phyloP scores from a whole-genome alignment of 495 filamentous ascomycete species.

The Daldinia grandis region DNA sequence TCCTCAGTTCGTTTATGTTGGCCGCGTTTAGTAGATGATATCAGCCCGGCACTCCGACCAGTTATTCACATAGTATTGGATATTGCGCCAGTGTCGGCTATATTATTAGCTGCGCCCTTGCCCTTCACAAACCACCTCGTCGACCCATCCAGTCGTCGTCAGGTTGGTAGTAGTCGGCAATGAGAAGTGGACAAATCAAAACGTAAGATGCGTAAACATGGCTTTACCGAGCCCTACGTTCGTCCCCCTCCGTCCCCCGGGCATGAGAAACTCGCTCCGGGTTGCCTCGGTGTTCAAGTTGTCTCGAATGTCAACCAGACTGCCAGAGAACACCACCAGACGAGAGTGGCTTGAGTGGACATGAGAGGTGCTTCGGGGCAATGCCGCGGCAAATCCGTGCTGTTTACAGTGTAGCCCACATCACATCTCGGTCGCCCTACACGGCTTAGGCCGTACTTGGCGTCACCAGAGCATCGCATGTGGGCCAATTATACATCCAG shows the following conservation, averaged over 20 bases:
- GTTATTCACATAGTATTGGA: slow-evolving; percentile 11
- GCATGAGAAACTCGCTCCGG: slow-evolving; percentile 22
- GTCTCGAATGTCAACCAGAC: slow-evolving; percentile 4
- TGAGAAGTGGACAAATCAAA: slow-evolving; percentile 35
- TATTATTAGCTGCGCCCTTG: slow-evolving; percentile 31
- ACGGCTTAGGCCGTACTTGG: slow-evolving; percentile 41
- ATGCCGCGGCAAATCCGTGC: slow-evolving; percentile 41
- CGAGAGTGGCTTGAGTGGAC: slow-evolving; percentile 24
- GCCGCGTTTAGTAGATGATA: slow-evolving; percentile 18
- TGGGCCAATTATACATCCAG: slow-evolving; percentile 40
- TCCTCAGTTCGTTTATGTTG: slow-evolving; percentile 4
- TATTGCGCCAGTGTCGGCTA: slow-evolving; percentile 8
- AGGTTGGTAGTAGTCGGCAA: slow-evolving; percentile 33
- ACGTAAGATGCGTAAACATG: slow-evolving; percentile 14
- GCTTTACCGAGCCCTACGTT: slow-evolving; percentile 37
- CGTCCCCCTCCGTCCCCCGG: slow-evolving; percentile 7
- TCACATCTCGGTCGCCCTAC: slow-evolving; percentile 40
- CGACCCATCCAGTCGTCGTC: slow-evolving; percentile 25
- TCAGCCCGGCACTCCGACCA: slow-evolving; percentile 24
- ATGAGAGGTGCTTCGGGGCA: slow-evolving; percentile 31
- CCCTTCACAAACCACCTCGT: slow-evolving; percentile 24
- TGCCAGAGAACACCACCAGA: neutral
- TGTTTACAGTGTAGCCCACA: slow-evolving; percentile 39
- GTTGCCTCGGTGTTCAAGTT: slow-evolving; percentile 38
- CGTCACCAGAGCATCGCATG: slow-evolving; percentile 41